Base-by-base conservation (phyloP, 2,329 filamentous ascomycete genomes). In the Diaporthe australafricana region DNA sequence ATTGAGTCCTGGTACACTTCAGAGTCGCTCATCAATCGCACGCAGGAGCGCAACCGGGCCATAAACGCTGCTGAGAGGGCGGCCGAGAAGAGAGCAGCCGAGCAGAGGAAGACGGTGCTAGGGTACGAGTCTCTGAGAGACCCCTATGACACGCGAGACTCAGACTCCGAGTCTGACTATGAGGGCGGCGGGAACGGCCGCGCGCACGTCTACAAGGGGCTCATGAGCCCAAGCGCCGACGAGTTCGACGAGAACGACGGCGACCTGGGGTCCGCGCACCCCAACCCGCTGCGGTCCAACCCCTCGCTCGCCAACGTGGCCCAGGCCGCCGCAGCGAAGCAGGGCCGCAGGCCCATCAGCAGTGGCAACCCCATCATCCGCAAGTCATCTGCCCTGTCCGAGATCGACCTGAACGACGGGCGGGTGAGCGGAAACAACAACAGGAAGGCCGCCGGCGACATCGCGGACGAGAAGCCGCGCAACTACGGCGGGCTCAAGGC, bases 1-100 rank as follows among this genome's bases (percentile, higher is more conserved):
- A 88, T 84, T 6, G 88, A 89, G 76, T 83, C 86, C 0, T 90
- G 88, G 88, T 84, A 84, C 73, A 82, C 87, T 2, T 85, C 86
- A 0, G 87, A 89, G 48, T 88, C 87, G 2, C 83, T 89, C 52
- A 83, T 88, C 77, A 84, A 83, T 65, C 85, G 87, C 75, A 89
- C 87, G 2, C 86, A 88, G 73, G 83, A 89, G 75, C 84, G 86
- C n/a, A 84, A 85, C 74, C 83, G 83, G 52, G 82, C 82, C 56
- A 76, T 84, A 70, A 81, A 82, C 73, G 81, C 81, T 48, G 53
- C 67, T 1, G 67, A 60, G 35, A 66, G 73, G 67, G 66, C 80
- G 17, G 82, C 81, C 66, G 76, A 77, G 22, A 76, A 78, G 30
- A 62, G 72, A 63, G 63, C 79, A 20, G 81, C 81, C 68, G 76